These are phyloP conservation scores for Penicillium mononematosum DNA, from an alignment of 495 filamentous ascomycete genomes.

Conservation along the genomic window DNA sequence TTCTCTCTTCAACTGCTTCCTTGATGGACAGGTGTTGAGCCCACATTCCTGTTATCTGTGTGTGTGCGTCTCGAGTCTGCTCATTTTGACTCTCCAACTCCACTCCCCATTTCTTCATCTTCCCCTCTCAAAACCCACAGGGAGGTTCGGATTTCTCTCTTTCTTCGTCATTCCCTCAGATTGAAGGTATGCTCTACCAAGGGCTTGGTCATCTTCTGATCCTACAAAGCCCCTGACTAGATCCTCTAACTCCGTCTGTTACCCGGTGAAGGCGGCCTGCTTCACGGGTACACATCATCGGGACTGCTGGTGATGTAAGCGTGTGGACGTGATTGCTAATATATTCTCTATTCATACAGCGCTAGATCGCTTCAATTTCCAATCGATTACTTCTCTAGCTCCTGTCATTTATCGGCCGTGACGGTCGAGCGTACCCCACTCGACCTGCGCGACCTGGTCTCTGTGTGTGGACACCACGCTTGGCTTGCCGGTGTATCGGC, in stretches of 20 bases:
- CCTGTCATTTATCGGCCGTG: neutral
- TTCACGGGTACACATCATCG: conserved; percentile 24
- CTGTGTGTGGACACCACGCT: conserved; percentile 24
- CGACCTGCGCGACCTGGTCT: conserved; percentile 16
- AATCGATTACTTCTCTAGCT: conserved; percentile 4
- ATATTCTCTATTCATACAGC: conserved; percentile 23
- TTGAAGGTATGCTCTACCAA: conserved; percentile 25
- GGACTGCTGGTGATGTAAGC: conserved; percentile 26
- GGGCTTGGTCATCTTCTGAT: neutral
- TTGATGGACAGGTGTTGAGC: conserved; percentile 15
- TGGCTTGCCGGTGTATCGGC: conserved; percentile 19
- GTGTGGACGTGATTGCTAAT: conserved; percentile 29
- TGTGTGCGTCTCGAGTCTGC: conserved; percentile 9
- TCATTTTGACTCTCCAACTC: conserved; percentile 14
- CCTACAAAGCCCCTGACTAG: neutral
- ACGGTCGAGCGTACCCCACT: conserved; percentile 10
- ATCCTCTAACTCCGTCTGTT: conserved; percentile 3
- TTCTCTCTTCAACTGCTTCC: conserved; percentile 12
- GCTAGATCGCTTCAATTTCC: conserved; percentile 35
- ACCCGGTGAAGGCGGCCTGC: conserved; percentile 16
- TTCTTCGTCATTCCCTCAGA: conserved; percentile 35
- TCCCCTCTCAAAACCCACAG: conserved; percentile 19
- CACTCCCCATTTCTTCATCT: conserved; percentile 11
- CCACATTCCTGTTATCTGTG: neutral
- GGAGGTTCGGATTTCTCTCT: conserved; percentile 17